phyloP scores from a whole-genome alignment of 768 basidiomycete species.

The Macrocybe gigantea region DNA sequence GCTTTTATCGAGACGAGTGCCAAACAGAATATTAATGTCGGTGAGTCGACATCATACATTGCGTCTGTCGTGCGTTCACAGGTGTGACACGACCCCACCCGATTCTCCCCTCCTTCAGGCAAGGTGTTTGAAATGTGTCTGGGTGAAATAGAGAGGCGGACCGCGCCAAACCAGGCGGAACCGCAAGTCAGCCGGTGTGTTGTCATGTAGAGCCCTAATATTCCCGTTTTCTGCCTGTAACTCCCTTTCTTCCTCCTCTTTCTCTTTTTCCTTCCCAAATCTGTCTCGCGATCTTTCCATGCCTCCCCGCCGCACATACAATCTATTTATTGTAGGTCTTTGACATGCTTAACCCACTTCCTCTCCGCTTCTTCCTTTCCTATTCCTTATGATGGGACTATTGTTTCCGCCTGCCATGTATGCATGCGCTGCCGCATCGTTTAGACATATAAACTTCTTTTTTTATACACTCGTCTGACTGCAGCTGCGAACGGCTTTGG shows the following conservation, averaged over 20 bases:
- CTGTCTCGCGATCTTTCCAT: neutral
- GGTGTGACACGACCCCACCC: neutral
- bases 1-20: conserved; percentile 89
- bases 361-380: too few species aligned
- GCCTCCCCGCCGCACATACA: too few species aligned
- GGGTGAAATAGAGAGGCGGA: conserved; percentile 74
- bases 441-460: too few species aligned
- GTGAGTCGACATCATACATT: conserved; percentile 41
- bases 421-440: too few species aligned
- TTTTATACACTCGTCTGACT: too few species aligned
- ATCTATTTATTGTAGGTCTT: too few species aligned
- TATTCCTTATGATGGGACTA: too few species aligned
- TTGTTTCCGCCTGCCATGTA: too few species aligned
- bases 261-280: conserved; percentile 1
- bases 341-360: too few species aligned
- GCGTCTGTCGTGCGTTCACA: neutral
- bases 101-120: conserved; percentile 31
- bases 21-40: conserved; percentile 80
- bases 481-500: too few species aligned
- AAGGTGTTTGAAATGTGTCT: conserved; percentile 84
- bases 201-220: conserved; percentile 25
- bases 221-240: neutral
- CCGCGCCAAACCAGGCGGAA: conserved; percentile 42
- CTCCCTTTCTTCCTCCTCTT: neutral
- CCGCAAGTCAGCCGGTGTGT: conserved; percentile 30